These are phyloP conservation scores for Malbranchea zuffiana DNA, from an alignment of 2,329 filamentous ascomycete species.

Conservation along the genomic window DNA sequence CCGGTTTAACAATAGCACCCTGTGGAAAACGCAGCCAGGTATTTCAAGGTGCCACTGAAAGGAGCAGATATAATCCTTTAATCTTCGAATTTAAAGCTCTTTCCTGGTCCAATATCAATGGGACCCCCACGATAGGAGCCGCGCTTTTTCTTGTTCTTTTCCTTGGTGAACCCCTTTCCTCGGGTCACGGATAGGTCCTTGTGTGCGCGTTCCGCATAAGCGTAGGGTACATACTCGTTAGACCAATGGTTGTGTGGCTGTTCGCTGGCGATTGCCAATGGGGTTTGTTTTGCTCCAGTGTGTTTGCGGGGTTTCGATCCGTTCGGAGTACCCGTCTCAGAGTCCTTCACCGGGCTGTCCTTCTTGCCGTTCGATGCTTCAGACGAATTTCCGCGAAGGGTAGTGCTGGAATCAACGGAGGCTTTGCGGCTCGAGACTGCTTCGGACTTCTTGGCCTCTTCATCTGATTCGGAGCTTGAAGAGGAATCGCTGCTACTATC, in stretches of 20 bases:
- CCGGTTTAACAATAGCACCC: too few relatives aligned
- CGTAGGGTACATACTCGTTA: slow-evolving; percentile 73
- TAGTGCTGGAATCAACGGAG: slow-evolving; percentile 25
- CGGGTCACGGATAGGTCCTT: slow-evolving; percentile 81
- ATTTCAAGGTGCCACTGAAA: too few relatives aligned
- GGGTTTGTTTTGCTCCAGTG: slow-evolving; percentile 47
- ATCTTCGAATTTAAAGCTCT: slow-evolving; percentile 91
- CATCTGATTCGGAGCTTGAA: slow-evolving; percentile 17
- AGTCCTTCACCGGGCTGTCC: slow-evolving; percentile 18
- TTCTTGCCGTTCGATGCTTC: slow-evolving; percentile 16
- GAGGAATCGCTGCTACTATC: slow-evolving; percentile 12
- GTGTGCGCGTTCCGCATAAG: slow-evolving; percentile 81
- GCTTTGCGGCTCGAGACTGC: slow-evolving; percentile 15
- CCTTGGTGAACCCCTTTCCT: slow-evolving; percentile 97
- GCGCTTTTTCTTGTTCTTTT: slow-evolving; percentile 97
- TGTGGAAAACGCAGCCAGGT: too few relatives aligned
- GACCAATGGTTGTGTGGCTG: slow-evolving; percentile 57
- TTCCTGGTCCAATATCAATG: slow-evolving; percentile 72
- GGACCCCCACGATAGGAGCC: slow-evolving; percentile 81
- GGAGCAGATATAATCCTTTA: too few relatives aligned
- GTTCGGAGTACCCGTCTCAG: slow-evolving; percentile 20
- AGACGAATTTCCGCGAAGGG: slow-evolving; percentile 19
- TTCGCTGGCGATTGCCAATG: slow-evolving; percentile 69
- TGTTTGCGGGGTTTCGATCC: slow-evolving; percentile 42
- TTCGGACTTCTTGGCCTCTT: slow-evolving; percentile 17